Evolutionary conservation across 257 asterid genomes (phyloP), one percentile per base, ranked within the genome.

Genomic region (Solanum bulbocastanum): DNA sequence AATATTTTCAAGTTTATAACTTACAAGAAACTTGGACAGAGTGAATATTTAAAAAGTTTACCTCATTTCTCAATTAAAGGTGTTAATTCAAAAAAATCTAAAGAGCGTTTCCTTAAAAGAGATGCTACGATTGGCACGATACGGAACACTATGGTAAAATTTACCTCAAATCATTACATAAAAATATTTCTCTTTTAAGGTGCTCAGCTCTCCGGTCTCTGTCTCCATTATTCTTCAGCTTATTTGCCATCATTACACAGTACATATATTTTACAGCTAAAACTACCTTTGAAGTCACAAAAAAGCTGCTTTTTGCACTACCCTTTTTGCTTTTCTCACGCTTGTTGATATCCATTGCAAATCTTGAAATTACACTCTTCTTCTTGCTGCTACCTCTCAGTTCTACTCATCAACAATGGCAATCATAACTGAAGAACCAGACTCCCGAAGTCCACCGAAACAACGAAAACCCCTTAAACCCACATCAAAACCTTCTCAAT

Each of bases 381-480:
- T 81, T 46, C 35, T 5, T 86, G 56, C 84, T 37, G 18, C 62
- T 86, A 20, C 18, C 30, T 58, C 81, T 16, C 20, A 52, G 71
- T 12, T 32, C 62, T 22, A 23, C 40, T 44, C 72, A 86, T 44
- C 84, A 46, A 35, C 58, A 88, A 96, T 96, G 99, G 98, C 95
- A 8, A 90, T 94, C 90, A 93, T 94, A 44, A 91, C 95, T 10
- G 96, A 96, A 89, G 93, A 92, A 75, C 95, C 93, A 16, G 92
- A 92, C 33, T 83, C 94, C 27, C 91, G 96, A 15, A 87, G 60
- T 18, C 88, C 94, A 32, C 88, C 90, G 83, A 90, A 91, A 84
- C 83, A 91, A 88, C 89, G 88, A 58, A 86, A 93, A 15, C 68
- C 91, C 30, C 75, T 91, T 74, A 83, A 83, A 40, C 89, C 93